Evolutionary conservation across 176 grass and related monocot genomes (phyloP), one percentile per base, ranked within the genome.

Genomic region (Pontederia paniculata): DNA sequence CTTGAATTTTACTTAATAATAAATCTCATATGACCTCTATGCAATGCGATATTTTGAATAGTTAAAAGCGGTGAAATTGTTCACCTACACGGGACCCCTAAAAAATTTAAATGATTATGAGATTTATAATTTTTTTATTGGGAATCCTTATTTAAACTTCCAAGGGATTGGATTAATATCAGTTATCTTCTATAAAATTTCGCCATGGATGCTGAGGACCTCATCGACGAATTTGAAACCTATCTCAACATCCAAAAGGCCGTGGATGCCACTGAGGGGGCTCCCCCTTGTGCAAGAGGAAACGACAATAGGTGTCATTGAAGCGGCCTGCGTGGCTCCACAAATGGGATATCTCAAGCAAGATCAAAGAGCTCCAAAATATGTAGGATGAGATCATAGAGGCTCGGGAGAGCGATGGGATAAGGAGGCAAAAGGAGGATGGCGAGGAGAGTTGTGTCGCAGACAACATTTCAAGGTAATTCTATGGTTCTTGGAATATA

Each of bases 191-290:
- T n/a, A n/a, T n/a, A n/a, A n/a, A n/a, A n/a, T n/a, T n/a, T 77
- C 17, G 67, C 66, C 31, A 64, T 57, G 11, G 74, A 77, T 8
- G 22, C 41, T 41, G 74, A 77, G 2, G 58, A 77, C 55, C 22
- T 77, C 12, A 10, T 63, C 10, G 21, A 77, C 1, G 67, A 77
- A 51, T 77, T 71, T 8, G 42, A 70, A 17, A 58, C 50, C 37
- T 3, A 19, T 10, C 28, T 43, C 21, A 11, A 45, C 13, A 44
- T 21, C 21, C 10, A 0, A 5, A 10, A 25, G 2, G 6, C 8
- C 17, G 23, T 62, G 42, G 56, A 10, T 3, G 16, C 17, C 54
- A n/a, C n/a, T n/a, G n/a, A n/a, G 28, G 50, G 17, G 10, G 11
- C n/a, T 21, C 14, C 44, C 13, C 9, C 13, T 14, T 15, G 18